phyloP scores from a whole-genome alignment of 345 rosid species.

The Syzygium aromaticum region DNA sequence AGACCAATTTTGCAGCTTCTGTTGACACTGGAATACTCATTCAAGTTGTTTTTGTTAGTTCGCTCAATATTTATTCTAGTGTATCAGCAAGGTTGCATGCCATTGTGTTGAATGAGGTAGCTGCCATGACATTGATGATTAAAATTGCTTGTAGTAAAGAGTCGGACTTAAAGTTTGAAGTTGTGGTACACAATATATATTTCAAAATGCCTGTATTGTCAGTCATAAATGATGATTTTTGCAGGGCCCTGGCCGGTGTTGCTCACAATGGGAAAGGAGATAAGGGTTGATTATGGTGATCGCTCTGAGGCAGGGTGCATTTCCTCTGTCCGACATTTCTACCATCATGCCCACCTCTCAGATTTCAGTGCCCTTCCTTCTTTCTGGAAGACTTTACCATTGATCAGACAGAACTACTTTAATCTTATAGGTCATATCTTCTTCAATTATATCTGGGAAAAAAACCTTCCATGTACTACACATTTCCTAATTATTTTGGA shows the following conservation, averaged over 20 bases:
- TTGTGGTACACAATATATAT: neutral
- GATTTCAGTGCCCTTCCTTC: neutral
- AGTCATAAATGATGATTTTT: slow-evolving; percentile 2
- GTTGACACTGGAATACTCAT: neutral
- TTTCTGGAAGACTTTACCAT: neutral
- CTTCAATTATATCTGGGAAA: neutral
- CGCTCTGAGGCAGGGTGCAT: neutral
- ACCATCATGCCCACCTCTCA: neutral
- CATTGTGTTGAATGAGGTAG: neutral
- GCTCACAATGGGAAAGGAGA: slow-evolving; percentile 30
- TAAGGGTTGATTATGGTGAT: slow-evolving; percentile 20
- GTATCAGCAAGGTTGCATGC: neutral
- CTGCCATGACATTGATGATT: neutral
- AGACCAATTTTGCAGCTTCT: neutral
- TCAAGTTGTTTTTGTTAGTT: neutral
- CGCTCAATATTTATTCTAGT: neutral
- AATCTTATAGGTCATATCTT: neutral
- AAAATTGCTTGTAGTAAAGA: neutral
- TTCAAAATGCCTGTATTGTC: neutral
- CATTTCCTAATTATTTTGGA: neutral
- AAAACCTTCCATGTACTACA: neutral
- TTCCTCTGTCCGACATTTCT: neutral
- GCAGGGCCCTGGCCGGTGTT: slow-evolving; percentile 45
- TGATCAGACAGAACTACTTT: neutral
- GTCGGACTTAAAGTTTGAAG: neutral